Evolutionary conservation across 2,329 filamentous ascomycete species (phyloP), one percentile per base, ranked within the genome.

Genomic region (Tolypocladium endophyticum): DNA sequence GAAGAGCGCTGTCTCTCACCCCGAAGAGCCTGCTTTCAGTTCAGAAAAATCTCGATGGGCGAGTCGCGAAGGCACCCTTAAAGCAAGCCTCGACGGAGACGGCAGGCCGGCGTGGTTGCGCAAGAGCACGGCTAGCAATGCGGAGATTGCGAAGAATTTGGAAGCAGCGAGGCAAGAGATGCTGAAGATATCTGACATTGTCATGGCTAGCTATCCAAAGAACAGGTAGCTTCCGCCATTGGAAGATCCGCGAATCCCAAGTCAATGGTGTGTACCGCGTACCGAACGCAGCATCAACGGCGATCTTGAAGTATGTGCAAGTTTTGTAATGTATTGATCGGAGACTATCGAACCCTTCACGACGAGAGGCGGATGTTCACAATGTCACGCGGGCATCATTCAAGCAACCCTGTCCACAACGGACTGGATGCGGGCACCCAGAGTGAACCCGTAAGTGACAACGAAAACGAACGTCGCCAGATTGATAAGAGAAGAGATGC

Each of bases 401-500:
- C 12, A 60, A 25, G 52, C 59, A 47, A 61, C 35, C 41, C 55
- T 58, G n/a, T 63, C 60, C 43, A 66, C 65, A 55, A 73, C 64
- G 6, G 71, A 85, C 57, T 78, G 72, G 56, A 92, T 70, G 63
- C 83, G 82, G 63, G 83, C 80, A 16, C 86, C 86, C 54, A 99
- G 76, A 11, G 87, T 82, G 65, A 89, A 81, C 0, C 91, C 93
- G 75, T 97, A 97, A 67, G 81, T 86, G 4, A 95, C 69, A 50
- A 87, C 87, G 0, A 86, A 85, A 50, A 87, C 72, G 56, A 95
- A 80, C 0, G 85, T 87, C 2, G 82, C 73, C 61, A 97, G 70
- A 72, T 97, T 97, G 25, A 95, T 72, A 62, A 95, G 72, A 35
- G 89, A 89, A 9, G 90, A 96, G 55, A 89, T 76, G 7, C 92